Conservation (phyloP, 139 green algal species). For the Tetradesmus obliquus region DNA sequence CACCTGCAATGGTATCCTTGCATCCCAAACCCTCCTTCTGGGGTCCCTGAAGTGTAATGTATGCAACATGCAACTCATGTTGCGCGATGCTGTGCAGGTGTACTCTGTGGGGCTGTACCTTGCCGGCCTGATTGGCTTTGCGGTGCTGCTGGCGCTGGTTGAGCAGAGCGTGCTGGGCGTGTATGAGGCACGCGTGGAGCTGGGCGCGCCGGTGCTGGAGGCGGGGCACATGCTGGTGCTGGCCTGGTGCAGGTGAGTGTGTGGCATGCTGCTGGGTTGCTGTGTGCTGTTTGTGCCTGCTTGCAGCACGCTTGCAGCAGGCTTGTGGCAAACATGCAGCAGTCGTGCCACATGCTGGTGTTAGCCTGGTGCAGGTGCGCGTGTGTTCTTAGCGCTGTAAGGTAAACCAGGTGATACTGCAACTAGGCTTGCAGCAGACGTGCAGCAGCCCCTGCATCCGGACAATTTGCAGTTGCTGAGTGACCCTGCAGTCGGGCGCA, state of each 20-base stretch:
- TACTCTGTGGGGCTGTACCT: constrained; percentile 22
- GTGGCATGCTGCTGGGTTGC: background rate
- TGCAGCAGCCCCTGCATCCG: background rate
- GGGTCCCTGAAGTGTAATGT: background rate
- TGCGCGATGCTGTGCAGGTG: background rate
- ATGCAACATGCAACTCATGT: background rate
- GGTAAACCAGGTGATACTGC: background rate
- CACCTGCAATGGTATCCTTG: background rate
- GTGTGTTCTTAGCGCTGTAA: background rate
- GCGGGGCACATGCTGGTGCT: constrained; percentile 4
- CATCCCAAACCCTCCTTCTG: background rate
- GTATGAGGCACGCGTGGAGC: constrained; percentile 27
- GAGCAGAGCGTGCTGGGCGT: constrained; percentile 33
- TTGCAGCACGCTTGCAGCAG: no score
- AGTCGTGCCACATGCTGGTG: background rate
- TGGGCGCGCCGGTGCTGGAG: constrained; percentile 8
- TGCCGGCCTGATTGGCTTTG: constrained; percentile 8
- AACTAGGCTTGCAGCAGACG: background rate
- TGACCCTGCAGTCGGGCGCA: no score
- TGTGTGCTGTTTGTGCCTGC: background rate
- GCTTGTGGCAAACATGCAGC: no score
- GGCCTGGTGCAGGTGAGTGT: background rate
- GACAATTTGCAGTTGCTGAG: no score
- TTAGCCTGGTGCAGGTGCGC: background rate
- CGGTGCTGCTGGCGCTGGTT: constrained; percentile 33